Base-by-base conservation (phyloP, 352 stramenopile species). In the Phytophthora cactorum region DNA sequence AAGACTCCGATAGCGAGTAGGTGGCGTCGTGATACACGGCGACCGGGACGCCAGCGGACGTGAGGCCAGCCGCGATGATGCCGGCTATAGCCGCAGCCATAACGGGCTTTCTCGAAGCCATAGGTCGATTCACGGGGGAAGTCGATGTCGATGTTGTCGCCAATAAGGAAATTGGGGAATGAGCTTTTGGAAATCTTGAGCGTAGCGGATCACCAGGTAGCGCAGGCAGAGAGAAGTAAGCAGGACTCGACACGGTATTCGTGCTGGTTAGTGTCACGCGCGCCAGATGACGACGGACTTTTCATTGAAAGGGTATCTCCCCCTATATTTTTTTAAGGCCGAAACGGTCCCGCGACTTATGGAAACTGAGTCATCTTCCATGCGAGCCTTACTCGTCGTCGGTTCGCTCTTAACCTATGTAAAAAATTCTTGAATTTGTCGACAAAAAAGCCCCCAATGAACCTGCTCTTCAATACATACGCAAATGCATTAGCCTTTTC, bases 1-100 rank as follows among this genome's bases (percentile, higher is more conserved):
- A 51, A 11, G 41, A 54, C 29, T 29, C 31, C 28, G 49, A 39
- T 4, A 63, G 39, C 10, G 34, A 10, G 45, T 63, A 63, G 2
- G 45, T 63, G 15, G 55, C 55, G 27, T 63, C 55, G 34, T 36
- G 17, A 6, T 53, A 14, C 17, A 63, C 55, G 12, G 43, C 25
- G 0, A 63, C 29, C 5, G n/a, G 32, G 10, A 54, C 29, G 17
- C 54, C 31, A 38, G 55, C 55, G 28, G 31, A 38, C 7, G 39
- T 31, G 17, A 54, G 55, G 7, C 17, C 45, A 34, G 47, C 25
- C 10, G 47, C 27, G 28, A 53, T 25, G 27, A 53, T 36, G 12
- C 47, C 25, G n/a, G 47, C 47, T 53, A 53, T 9, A 11, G 47
- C 47, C 32, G 47, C 22, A 38, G 47, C 22, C 1, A 22, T 8